Evolutionary conservation across 1,284 basidiomycete species (phyloP), one percentile per base, ranked within the genome.

Genomic region (Pisolithus thermaeus): DNA sequence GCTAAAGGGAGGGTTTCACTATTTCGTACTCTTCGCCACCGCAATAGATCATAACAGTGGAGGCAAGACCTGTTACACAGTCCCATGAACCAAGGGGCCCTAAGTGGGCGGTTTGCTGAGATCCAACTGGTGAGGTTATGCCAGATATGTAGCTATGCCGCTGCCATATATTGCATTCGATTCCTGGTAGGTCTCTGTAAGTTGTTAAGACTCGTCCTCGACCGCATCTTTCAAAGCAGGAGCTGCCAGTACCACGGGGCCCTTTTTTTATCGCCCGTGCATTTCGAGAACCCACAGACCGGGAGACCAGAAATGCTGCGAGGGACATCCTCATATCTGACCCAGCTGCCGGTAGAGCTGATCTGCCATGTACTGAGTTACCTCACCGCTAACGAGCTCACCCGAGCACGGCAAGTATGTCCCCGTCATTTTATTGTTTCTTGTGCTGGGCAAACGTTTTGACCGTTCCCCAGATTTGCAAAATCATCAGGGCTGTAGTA

Each of bases 291-390:
- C 16, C 16, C 27, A 43, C 5, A 22, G 49, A 35, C 16, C 11
- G 38, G 12, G 39, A 39, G 32, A 25, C 12, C 18, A 25, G 30
- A 7, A 6, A 12, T 36, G 8, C 7, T 36, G 23, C 28, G 18
- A 37, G 14, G 35, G 28, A 35, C 42, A 7, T 7, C 20, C 12
- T 39, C 32, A 14, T 30, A 20, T 25, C 37, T 45, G 23, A 43
- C 36, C 30, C 40, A 52, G 8, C 58, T 77, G 2, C 75, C 75
- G 4, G 60, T 70, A n/a, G 75, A 78, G 55, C 66, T 77, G n/a
- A 58, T 76, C 18, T 72, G 70, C 51, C 60, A 69, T 36, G 66
- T 74, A 22, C 59, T 77, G 23, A 59, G 56, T 49, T 68, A 70
- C 52, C 60, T 78, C 32, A 63, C 68, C 39, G 62, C 66, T 47